Percentiles rank a stretch among this genome's conserved stretches.
phyloP scores from a whole-genome alignment of 2,329 filamentous ascomycete genomes.

The Neonectria sp. region DNA sequence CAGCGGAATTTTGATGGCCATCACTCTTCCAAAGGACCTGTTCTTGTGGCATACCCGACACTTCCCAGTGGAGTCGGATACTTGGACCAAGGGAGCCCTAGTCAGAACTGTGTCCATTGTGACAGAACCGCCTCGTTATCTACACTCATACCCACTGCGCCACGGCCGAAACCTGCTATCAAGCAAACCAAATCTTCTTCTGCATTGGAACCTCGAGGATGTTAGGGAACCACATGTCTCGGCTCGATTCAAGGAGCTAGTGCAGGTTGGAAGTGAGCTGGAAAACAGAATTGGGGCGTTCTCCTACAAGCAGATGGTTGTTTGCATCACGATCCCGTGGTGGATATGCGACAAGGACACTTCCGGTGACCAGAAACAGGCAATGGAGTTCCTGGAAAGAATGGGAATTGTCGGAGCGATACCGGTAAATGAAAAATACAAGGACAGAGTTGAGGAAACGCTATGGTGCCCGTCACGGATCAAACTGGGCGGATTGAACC shows the following conservation, averaged over 20 bases:
- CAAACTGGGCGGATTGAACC: constrained; percentile 14
- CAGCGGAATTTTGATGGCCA: constrained; percentile 25
- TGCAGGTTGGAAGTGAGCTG: constrained; percentile 19
- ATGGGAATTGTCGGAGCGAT: constrained; percentile 25
- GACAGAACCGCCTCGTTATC: constrained; percentile 23
- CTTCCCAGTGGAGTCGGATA: constrained; percentile 24
- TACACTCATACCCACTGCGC: constrained; percentile 29
- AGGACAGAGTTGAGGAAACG: constrained; percentile 9
- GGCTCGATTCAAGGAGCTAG: constrained; percentile 26
- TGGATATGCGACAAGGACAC: constrained; percentile 18
- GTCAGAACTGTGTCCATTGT: constrained; percentile 29
- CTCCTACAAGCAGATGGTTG: constrained; percentile 32
- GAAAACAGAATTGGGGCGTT: constrained; percentile 20
- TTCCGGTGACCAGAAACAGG: constrained; percentile 21
- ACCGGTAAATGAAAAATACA: constrained; percentile 15
- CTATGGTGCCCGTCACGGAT: constrained; percentile 28
- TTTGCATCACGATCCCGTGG: constrained; percentile 29
- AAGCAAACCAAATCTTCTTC: constrained; percentile 11
- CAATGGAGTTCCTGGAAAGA: constrained; percentile 17
- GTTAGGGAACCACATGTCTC: constrained; percentile 18
- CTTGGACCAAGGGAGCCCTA: constrained; percentile 23
- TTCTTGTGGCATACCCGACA: constrained; percentile 25
- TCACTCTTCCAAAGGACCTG: constrained; percentile 16
- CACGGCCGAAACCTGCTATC: constrained; percentile 14
- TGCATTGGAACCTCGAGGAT: constrained; percentile 25